A percentile compares a stretch with the other conserved stretches of the same genome.
Conservation (phyloP, 2,329 filamentous ascomycete genomes). For the Aspergillus quadrilineatus region DNA sequence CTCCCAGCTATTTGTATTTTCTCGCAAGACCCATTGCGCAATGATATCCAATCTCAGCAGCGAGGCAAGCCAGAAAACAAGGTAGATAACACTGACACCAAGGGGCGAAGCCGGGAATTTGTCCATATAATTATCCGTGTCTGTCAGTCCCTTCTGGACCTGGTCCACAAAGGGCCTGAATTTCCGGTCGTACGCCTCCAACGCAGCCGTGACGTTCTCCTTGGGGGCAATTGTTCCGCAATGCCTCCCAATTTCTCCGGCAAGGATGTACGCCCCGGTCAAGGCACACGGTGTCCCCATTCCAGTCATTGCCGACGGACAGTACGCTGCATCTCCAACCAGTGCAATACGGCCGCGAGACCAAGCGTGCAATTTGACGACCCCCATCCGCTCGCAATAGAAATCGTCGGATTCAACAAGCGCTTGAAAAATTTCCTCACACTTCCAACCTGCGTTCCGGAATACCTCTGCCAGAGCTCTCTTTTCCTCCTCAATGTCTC, state of each 20-base stretch:
- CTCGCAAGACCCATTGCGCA: constrained; percentile 30
- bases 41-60: constrained; percentile 39
- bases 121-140: constrained; percentile 9
- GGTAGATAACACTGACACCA: constrained; percentile 35
- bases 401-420: constrained; percentile 47
- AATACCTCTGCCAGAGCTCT: constrained; percentile 41
- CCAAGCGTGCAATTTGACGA: constrained; percentile 49
- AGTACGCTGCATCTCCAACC: constrained; percentile 43
- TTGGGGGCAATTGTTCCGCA: neutral
- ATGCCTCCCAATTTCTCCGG: constrained; percentile 46
- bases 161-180: constrained; percentile 48
- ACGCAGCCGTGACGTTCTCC: constrained; percentile 26
- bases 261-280: constrained; percentile 54
- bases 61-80: constrained; percentile 30
- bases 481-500: constrained; percentile 43
- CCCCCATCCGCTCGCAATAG: constrained; percentile 46
- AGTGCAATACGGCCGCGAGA: constrained; percentile 45
- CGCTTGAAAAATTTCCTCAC: constrained; percentile 43
- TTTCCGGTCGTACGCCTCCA: constrained; percentile 42
- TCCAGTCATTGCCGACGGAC: constrained; percentile 32
- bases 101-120: constrained; percentile 29
- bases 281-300: constrained; percentile 36
- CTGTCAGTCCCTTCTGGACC: constrained; percentile 31
- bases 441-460: constrained; percentile 48
- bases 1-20: constrained; percentile 35